A percentile compares a stretch with the other conserved stretches of the same genome.
Evolutionary conservation across 768 basidiomycete genomes (phyloP).

Genomic region (Sarcodon sp.): DNA sequence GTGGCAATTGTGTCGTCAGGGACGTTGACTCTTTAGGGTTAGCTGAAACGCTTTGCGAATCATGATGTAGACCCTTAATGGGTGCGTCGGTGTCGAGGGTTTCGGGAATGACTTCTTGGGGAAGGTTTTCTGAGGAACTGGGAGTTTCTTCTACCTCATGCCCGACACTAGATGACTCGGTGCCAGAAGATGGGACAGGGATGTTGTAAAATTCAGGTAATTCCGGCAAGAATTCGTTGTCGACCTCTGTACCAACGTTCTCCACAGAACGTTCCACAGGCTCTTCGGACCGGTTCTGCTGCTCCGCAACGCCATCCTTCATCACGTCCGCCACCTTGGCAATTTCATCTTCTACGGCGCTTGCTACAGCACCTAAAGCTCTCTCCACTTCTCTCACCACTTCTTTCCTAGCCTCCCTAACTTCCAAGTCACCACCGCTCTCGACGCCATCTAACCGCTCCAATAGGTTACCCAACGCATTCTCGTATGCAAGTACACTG

Average conservation of each 20-base stretch:
- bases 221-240: not conserved
- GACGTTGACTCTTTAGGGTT: not conserved
- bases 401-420: constrained; percentile 39
- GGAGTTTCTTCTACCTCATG: not conserved
- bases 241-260: not conserved
- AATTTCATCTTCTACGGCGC: constrained; percentile 24
- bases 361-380: constrained; percentile 41
- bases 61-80: not conserved
- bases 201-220: not conserved
- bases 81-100: not conserved
- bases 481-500: constrained; percentile 48
- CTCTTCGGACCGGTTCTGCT: not conserved
- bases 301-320: not conserved
- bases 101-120: not conserved
- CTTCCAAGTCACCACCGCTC: constrained; percentile 40
- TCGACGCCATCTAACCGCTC: constrained; percentile 45
- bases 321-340: not conserved
- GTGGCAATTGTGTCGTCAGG: not conserved
- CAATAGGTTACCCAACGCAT: constrained; percentile 44
- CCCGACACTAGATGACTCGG: not conserved
- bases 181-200: not conserved
- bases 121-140: not conserved
- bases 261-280: not conserved
- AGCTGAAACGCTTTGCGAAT: not conserved
- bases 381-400: constrained; percentile 42